These are phyloP conservation scores for Bruguiera gymnorhiza DNA, from an alignment of 345 rosid genomes.

Conservation along the genomic window DNA sequence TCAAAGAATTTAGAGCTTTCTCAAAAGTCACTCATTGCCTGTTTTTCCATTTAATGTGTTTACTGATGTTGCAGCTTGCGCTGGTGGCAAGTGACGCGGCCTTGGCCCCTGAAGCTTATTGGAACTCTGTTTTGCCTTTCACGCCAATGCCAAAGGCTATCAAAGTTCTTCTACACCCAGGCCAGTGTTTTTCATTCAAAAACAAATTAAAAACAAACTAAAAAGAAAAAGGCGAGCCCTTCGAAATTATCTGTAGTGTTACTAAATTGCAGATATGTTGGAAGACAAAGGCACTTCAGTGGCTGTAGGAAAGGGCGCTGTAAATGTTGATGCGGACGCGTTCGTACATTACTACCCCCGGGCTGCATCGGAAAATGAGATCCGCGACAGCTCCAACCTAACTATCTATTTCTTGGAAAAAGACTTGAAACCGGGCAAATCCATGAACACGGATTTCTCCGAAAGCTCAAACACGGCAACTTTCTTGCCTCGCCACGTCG, in stretches of 20 bases:
- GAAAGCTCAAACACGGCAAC: conserved; percentile 3
- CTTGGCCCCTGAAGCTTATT: conserved; percentile 45
- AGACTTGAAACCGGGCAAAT: conserved; percentile 50
- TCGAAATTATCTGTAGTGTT: background rate
- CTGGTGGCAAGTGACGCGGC: no score
- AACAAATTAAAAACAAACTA: background rate
- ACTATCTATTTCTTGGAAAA: conserved; percentile 85
- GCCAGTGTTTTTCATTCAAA: conserved; percentile 11
- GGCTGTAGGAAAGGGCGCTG: conserved; percentile 39
- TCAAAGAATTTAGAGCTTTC: no score
- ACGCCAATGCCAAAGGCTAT: conserved; percentile 59
- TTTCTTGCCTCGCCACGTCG: conserved; percentile 67
- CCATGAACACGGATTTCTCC: conserved; percentile 58
- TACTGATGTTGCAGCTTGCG: conserved; percentile 34
- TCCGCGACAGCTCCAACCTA: conserved; percentile 50
- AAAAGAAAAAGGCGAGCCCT: background rate
- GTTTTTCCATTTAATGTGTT: no score
- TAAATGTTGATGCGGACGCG: conserved; percentile 50
- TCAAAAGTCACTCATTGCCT: background rate
- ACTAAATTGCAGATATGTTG: conserved; percentile 34
- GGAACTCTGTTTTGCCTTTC: conserved; percentile 54
- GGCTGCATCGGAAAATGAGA: conserved; percentile 63
- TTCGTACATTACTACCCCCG: conserved; percentile 14
- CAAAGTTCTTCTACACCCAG: conserved; percentile 41
- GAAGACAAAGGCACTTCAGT: conserved; percentile 54